These are phyloP conservation scores for Lyophyllum atratum DNA, from an alignment of 768 basidiomycete species.

Conservation along the genomic window DNA sequence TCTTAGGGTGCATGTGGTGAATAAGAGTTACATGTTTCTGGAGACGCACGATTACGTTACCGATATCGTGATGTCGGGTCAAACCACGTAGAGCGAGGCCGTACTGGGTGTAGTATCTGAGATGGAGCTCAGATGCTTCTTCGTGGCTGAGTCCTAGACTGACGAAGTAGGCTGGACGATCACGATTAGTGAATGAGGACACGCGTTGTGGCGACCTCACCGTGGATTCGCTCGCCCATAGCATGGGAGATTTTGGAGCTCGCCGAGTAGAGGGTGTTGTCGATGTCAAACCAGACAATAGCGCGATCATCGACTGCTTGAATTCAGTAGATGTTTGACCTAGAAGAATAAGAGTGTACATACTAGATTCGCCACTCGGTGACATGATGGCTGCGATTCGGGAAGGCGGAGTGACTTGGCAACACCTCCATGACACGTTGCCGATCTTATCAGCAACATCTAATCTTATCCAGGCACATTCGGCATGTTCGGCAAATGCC, in stretches of 20 bases:
- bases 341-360: neutral
- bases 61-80: slow-evolving; percentile 72
- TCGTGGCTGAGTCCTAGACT: slow-evolving; percentile 65
- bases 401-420: neutral
- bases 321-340: neutral
- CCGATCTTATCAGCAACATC: slow-evolving; percentile 11
- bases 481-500: slow-evolving; percentile 32
- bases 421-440: neutral
- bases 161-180: slow-evolving; percentile 68
- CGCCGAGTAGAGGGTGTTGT: slow-evolving; percentile 86
- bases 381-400: slow-evolving; percentile 7
- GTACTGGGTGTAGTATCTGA: slow-evolving; percentile 75
- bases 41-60: slow-evolving; percentile 37
- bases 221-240: slow-evolving; percentile 81
- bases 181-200: neutral
- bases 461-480: slow-evolving; percentile 24
- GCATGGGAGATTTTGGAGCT: slow-evolving; percentile 72
- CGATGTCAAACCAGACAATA: slow-evolving; percentile 83
- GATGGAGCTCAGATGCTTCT: slow-evolving; percentile 70
- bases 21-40: neutral
- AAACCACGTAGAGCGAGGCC: slow-evolving; percentile 84
- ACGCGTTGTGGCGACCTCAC: slow-evolving; percentile 32
- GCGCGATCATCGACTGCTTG: slow-evolving; percentile 49
- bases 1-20: slow-evolving; percentile 38
- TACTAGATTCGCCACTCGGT: slow-evolving; percentile 7